Evolutionary conservation across 257 asterid genomes (phyloP).

Genomic region (Solanum verrucosum): DNA sequence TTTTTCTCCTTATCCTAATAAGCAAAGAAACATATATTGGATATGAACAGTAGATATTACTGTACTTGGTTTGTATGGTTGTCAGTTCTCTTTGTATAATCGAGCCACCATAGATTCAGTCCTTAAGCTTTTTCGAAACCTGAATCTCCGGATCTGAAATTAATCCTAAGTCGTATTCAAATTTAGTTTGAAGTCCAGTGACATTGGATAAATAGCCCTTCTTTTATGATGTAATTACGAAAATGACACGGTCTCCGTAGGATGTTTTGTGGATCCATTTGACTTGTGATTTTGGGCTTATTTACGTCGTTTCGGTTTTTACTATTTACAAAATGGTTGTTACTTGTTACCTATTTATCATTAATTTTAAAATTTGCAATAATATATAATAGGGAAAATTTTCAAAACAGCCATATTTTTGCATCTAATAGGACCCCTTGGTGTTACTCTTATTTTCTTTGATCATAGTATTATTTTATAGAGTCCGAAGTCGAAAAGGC

Average conservation of each 20-base stretch:
- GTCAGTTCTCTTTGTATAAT: neutral
- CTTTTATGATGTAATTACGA: neutral
- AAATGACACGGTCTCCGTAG: neutral
- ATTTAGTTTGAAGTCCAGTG: neutral
- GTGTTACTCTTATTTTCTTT: neutral
- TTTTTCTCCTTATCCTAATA: neutral
- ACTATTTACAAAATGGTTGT: neutral
- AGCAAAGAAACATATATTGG: neutral
- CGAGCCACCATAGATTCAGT: neutral
- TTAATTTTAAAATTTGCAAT: neutral
- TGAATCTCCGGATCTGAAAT: neutral
- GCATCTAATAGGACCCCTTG: too few relatives aligned
- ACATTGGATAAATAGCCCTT: neutral
- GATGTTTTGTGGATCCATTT: neutral
- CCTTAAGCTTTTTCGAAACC: neutral
- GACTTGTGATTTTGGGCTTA: neutral
- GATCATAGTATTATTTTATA: too few relatives aligned
- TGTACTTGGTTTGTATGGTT: neutral
- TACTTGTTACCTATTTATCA: neutral
- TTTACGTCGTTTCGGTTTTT: neutral
- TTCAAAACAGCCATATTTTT: too few relatives aligned
- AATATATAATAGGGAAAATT: too few relatives aligned
- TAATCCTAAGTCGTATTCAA: neutral
- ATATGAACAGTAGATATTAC: neutral
- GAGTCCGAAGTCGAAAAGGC: too few relatives aligned